Base-by-base conservation (phyloP, 108 stramenopile genomes). In the Heterococcus sp. region DNA sequence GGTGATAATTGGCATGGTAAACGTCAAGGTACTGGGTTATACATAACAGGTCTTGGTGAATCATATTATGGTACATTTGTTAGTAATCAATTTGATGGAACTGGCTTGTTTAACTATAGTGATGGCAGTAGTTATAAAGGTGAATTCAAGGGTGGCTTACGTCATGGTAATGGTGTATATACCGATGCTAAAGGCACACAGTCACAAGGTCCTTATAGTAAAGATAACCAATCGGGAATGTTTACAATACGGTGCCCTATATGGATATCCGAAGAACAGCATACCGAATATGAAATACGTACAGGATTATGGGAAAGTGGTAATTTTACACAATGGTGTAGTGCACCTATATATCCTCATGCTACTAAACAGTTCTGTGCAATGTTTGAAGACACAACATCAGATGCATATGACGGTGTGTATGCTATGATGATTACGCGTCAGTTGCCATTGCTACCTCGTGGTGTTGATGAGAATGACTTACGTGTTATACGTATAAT, bases 371-470 rank as follows among this genome's bases (percentile, higher is more conserved):
- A 86, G 78, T 86, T 86, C 78, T 84, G 63, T 71, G 74, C 71
- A 32, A 32, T 84, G 36, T 86, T 86, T 21, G 74, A 84, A 58
- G 34, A 76, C n/a, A 67, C 84, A 38, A 73, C 78, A 27, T 31
- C 36, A 32, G 38, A 86, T 3, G 66, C 66, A 72, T 86, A 74
- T 71, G 86, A 86, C 46, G 70, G 83, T 2, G 82, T 86, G 72
- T 86, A 86, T 66, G 82, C 86, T 36, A 86, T 86, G 86, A n/a
- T 86, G 64, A 72, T 80, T 30, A 79, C 86, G 35, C 84, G 80
- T 35, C 70, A 84, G 27, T 84, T 86, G 32, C 86, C 86, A 27
- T 37, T 79, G 32, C 72, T 81, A 11, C 86, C 86, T 34, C 68
- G 68, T 26, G 86, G 86, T 2, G 83, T 86, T 1, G 84, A 86